Base-by-base conservation (phyloP, 257 asterid genomes). In the Solanum bulbocastanum region DNA sequence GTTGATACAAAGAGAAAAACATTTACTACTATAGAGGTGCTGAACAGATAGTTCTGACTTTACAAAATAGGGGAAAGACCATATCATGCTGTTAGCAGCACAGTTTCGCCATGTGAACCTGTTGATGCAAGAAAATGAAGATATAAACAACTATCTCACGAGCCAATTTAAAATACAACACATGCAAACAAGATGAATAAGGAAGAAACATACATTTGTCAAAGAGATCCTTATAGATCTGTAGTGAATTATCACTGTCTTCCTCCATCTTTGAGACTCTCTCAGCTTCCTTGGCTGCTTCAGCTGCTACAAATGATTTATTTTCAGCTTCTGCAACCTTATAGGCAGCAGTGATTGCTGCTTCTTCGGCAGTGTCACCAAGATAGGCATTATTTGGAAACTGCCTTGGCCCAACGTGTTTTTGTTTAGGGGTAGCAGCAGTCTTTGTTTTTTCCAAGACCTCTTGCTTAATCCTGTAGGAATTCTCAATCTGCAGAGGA, bases 261-360 rank as follows among this genome's bases (percentile, higher is more conserved):
- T 94, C 98, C 68, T 96, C 94, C 97, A 96, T 90, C 75, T 56
- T 88, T 35, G 94, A 79, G 62, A 94, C 95, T 85, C 98, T 93
- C 88, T 95, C 98, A 12, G 98, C 94, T 90, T 96, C 99, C 89
- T 90, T 95, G 49, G 92, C 93, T 23, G 98, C 90, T 87, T 94
- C 99, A 18, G 97, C 95, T 60, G 98, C 95, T 76, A 94, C 95
- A 88, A 91, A 91, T 32, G 98, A 91, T 90, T 94, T 96, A 91
- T 91, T 93, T 88, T 96, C 99, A 42, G 98, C 96, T 88, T 96
- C 98, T 40, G 98, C 95, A 62, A 94, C 62, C 90, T 83, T 91
- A 87, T 88, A 74, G 65, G 98, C 98, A 86, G 98, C 94, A 42
- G 89, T 79, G 6, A 69, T 69, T 42, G 96, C 88, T 27, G 97